phyloP scores from a whole-genome alignment of 2,329 filamentous ascomycete genomes.

The Aureobasidium namibiae region DNA sequence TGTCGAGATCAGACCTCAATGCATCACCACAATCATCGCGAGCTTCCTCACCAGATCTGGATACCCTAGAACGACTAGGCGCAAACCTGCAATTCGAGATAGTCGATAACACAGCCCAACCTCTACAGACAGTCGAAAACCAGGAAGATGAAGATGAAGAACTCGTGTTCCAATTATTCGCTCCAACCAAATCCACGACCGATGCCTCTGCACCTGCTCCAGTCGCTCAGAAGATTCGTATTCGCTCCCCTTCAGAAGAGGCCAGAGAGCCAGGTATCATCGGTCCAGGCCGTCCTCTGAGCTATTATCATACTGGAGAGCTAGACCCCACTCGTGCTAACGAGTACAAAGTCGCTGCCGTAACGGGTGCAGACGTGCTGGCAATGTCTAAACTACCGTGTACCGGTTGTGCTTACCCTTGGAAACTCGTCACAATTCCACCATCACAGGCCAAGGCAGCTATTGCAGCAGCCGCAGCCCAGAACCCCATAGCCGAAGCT shows the following conservation, averaged over 20 bases:
- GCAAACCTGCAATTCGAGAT: slow-evolving; percentile 9
- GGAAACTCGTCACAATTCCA: slow-evolving; percentile 21
- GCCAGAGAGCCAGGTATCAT: slow-evolving; percentile 15
- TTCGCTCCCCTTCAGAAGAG: slow-evolving; percentile 20
- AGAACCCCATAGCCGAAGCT: background rate
- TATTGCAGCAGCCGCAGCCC: background rate
- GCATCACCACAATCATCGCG: slow-evolving; percentile 12
- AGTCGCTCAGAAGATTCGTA: slow-evolving; percentile 17
- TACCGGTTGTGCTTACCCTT: slow-evolving; percentile 19
- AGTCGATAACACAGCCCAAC: background rate
- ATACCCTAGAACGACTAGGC: slow-evolving; percentile 3
- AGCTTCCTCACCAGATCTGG: slow-evolving; percentile 2
- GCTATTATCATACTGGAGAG: slow-evolving; percentile 19
- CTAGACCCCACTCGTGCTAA: slow-evolving; percentile 2
- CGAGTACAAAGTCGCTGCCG: slow-evolving; percentile 15
- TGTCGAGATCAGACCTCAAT: slow-evolving; percentile 11
- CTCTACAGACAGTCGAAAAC: background rate
- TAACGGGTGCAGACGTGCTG: slow-evolving; percentile 19
- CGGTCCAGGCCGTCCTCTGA: slow-evolving; percentile 5
- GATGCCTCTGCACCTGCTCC: slow-evolving; percentile 3
- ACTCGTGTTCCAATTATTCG: slow-evolving; percentile 23
- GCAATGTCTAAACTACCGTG: slow-evolving; percentile 15
- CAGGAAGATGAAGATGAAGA: slow-evolving; percentile 19
- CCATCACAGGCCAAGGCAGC: slow-evolving; percentile 11
- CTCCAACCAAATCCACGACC: slow-evolving; percentile 14